Evolutionary conservation across 306 rosid species (phyloP).

Genomic region (Malus sylvestris): DNA sequence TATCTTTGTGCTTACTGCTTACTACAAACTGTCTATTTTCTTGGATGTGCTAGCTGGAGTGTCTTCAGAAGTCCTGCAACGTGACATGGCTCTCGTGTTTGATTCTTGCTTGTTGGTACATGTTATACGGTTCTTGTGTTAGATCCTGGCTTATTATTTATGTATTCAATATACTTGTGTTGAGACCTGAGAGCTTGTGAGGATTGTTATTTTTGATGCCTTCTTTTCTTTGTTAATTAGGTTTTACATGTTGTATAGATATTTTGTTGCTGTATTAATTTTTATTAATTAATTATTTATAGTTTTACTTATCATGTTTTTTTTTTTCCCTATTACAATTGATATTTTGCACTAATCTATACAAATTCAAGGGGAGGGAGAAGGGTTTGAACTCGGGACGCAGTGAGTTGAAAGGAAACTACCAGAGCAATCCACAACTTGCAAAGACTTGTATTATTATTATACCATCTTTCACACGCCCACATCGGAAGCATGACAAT

Average conservation of each 20-base stretch:
- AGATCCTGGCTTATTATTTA: neutral
- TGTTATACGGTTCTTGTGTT: neutral
- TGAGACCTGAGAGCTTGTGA: neutral
- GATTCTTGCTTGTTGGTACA: neutral
- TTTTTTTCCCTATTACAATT: too few species aligned
- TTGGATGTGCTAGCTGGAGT: neutral
- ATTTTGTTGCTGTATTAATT: neutral
- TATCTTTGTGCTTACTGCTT: neutral
- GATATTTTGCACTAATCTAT: too few species aligned
- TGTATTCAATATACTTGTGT: neutral
- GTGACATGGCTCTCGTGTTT: neutral
- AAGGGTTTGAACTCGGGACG: too few species aligned
- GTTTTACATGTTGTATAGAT: neutral
- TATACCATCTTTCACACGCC: too few species aligned
- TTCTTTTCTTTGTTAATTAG: neutral
- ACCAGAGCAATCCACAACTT: too few species aligned
- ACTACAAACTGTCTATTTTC: neutral
- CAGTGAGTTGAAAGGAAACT: too few species aligned
- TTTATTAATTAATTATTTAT: too few species aligned
- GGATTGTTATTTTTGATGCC: neutral
- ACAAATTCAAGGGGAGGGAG: too few species aligned
- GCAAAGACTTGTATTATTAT: too few species aligned
- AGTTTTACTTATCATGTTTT: too few species aligned
- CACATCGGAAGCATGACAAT: too few species aligned
- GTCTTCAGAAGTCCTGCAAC: neutral